A percentile compares a stretch with the other conserved stretches of the same genome.
Conservation (phyloP, 176 grass and related monocot genomes). For the Puccinellia tenuiflora region DNA sequence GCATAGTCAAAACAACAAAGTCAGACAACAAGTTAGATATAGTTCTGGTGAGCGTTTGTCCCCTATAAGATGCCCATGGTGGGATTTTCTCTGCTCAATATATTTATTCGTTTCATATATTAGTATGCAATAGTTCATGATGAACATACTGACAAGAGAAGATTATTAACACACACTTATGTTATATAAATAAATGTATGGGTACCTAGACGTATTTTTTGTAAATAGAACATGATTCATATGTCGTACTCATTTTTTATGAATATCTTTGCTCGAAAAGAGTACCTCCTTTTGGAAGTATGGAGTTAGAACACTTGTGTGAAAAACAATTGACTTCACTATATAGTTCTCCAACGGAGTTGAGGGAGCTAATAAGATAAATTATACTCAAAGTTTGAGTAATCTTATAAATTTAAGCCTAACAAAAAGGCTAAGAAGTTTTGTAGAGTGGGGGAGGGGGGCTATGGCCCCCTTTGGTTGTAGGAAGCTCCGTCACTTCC, state of each 20-base stretch:
- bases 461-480: too few species aligned
- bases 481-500: too few species aligned
- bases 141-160: conserved; percentile 6
- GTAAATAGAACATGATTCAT: conserved; percentile 78
- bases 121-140: conserved; percentile 2
- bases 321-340: not conserved
- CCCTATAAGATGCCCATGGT: conserved; percentile 89
- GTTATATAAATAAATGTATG: not conserved
- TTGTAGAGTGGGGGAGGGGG: too few species aligned
- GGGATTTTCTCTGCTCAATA: too few species aligned
- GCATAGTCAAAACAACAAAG: conserved; percentile 11
- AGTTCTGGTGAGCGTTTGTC: conserved; percentile 76
- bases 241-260: conserved; percentile 81
- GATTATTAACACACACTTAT: not conserved
- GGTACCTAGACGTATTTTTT: conserved; percentile 84
- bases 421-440: too few species aligned
- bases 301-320: conserved; percentile 84
- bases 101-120: conserved; percentile 85
- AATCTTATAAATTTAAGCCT: too few species aligned
- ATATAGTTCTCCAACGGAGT: too few species aligned
- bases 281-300: conserved; percentile 88
- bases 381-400: too few species aligned
- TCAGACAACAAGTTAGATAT: conserved; percentile 22
- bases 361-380: too few species aligned
- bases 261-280: conserved; percentile 49